Base-by-base conservation (phyloP, 441 rosid species). In the Aquilaria agallochum region DNA sequence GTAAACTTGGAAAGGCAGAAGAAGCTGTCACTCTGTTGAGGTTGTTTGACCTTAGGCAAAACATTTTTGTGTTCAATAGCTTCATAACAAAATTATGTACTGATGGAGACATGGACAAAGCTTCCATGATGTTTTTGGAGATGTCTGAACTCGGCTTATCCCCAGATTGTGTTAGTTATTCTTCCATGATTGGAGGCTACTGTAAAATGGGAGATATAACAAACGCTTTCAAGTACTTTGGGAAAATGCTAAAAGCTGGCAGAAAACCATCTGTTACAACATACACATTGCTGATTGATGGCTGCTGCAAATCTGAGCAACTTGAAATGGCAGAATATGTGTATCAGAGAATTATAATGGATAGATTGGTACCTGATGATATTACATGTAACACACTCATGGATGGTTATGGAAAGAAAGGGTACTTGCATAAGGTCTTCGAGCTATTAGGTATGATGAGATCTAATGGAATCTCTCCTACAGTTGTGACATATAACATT, bases 61-160 rank as follows among this genome's bases (percentile, higher is more conserved):
- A 78, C 61, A 71, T 75, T 66, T 81, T 71, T 70, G 76, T 73
- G 64, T 78, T 69, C 75, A 75, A 71, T 67, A 81, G 85, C 62
- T 78, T 81, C 57, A 58, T 81, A 14, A 42, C 75, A 2, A 73
- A 73, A 32, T 58, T 77, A 57, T 75, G 85, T 57, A 31, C 48
- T 20, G 58, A 55, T 5, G 73, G 66, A 64, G 72, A 73, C 77
- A 73, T 81, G 83, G 12, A 53, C 0, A 64, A 53, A 70, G 85
- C 80, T 53, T 75, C 77, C 31, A 56, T 53, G 11, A 31, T 73
- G 55, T 78, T 78, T 78, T 69, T 63, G 34, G 77, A 74, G 77
- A 71, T 81, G 62, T 67, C 64, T 30, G 74, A 73, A 51, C 64
- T 67, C 27, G 80, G 80, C 6, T 72, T 80, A 6, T 58, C 45